A percentile compares a stretch with the other conserved stretches of the same genome.
phyloP scores from a whole-genome alignment of 371 early-diverging fungal species.

The Zopfochytrium polystomum region DNA sequence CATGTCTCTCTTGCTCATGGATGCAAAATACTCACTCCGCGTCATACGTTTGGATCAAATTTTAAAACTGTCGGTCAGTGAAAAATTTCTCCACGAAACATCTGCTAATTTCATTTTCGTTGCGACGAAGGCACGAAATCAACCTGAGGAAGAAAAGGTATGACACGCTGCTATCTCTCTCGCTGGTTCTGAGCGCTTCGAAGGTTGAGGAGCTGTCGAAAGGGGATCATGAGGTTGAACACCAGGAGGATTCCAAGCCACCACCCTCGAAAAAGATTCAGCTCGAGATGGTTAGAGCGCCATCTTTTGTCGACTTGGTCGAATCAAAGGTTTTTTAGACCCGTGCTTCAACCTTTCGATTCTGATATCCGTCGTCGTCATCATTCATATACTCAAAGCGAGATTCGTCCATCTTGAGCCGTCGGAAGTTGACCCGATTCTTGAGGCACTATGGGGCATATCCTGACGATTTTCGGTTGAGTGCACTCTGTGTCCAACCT shows the following conservation, averaged over 20 bases:
- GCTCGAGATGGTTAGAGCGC: conserved; percentile 19
- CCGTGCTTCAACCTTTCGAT: too few relatives aligned
- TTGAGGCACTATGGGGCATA: conserved; percentile 45
- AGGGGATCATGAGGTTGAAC: background rate
- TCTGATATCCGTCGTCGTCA: background rate
- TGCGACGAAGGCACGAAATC: background rate
- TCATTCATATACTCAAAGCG: conserved; percentile 13
- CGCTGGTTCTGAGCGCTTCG: background rate
- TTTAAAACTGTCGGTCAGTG: background rate
- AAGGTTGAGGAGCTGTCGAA: background rate
- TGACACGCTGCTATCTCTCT: background rate
- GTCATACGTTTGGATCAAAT: conserved; percentile 36
- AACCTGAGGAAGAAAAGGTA: conserved; percentile 1
- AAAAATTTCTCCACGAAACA: background rate
- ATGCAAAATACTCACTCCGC: conserved; percentile 30
- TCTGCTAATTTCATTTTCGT: background rate
- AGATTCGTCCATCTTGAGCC: conserved; percentile 33
- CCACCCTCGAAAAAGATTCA: conserved; percentile 11
- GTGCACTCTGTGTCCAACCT: background rate
- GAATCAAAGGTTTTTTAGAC: conserved; percentile 39
- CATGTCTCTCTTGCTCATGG: conserved; percentile 33
- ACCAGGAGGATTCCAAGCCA: background rate
- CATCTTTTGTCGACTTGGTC: conserved; percentile 43
- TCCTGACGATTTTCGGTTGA: conserved; percentile 45
- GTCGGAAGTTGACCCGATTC: conserved; percentile 35